These are phyloP conservation scores for Candida tammaniensis DNA, from an alignment of 805 yeast species.

Conservation along the genomic window DNA sequence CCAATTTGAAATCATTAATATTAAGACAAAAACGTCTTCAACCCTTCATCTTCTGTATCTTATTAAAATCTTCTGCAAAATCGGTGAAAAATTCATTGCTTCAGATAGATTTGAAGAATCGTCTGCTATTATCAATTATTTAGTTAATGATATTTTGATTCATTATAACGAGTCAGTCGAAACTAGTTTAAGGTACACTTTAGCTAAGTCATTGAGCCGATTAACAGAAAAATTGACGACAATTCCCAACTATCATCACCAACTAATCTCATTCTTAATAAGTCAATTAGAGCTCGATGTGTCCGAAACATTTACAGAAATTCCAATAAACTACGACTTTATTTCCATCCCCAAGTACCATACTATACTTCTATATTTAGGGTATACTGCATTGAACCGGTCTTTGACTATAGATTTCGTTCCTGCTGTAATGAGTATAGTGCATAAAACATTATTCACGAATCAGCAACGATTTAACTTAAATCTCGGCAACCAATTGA, in stretches of 20 bases:
- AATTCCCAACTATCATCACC: slow-evolving; percentile 38
- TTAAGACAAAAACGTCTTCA: not conserved
- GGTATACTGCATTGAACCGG: slow-evolving; percentile 35
- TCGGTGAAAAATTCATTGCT: slow-evolving; percentile 25
- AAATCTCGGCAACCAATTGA: slow-evolving; percentile 61
- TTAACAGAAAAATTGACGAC: slow-evolving; percentile 35
- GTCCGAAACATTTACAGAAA: not conserved
- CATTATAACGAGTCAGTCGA: slow-evolving; percentile 39
- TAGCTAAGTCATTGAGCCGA: slow-evolving; percentile 65
- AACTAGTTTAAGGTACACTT: slow-evolving; percentile 56
- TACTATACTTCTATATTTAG: slow-evolving; percentile 56
- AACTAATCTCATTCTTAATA: slow-evolving; percentile 35
- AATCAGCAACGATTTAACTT: slow-evolving; percentile 54
- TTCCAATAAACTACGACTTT: slow-evolving; percentile 5
- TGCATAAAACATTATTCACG: slow-evolving; percentile 48
- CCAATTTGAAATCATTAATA: slow-evolving; percentile 15
- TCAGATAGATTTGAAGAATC: slow-evolving; percentile 33
- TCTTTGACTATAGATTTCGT: slow-evolving; percentile 21
- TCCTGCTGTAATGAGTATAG: slow-evolving; percentile 31
- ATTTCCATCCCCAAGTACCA: slow-evolving; percentile 44
- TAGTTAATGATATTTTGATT: slow-evolving; percentile 36
- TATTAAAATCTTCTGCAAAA: slow-evolving; percentile 35
- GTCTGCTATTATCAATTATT: slow-evolving; percentile 48
- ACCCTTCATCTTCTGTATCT: slow-evolving; percentile 21
- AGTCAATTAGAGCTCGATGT: slow-evolving; percentile 24